Evolutionary conservation across 352 stramenopile genomes (phyloP), one percentile per base, ranked within the genome.

Genomic region (Pythium coloratum): DNA sequence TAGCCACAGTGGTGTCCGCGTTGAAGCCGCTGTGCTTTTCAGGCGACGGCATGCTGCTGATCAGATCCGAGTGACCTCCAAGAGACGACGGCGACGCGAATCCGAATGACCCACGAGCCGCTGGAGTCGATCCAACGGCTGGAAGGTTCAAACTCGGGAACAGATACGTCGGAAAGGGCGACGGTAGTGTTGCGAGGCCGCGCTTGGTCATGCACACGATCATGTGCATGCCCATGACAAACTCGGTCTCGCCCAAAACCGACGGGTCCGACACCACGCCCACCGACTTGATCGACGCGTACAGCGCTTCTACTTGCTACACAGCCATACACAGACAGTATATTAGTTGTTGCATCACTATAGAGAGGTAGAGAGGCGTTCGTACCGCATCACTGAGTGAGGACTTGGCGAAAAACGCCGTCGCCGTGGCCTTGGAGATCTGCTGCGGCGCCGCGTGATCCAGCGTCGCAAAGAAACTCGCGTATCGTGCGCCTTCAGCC

Each of bases 131-230:
- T 12, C 46, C 46, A 18, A 32, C 20, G 6, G 69, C 68, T 5
- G 77, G 67, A 42, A 89, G 61, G n/a, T 82, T 66, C 18, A 93
- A 61, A 8, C 77, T 81, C 6, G 83, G 82, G 66, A 93, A 93
- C 38, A 91, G 58, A 26, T 89, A 87, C 6, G 49, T 76, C 13
- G 82, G 81, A 46, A 91, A 88, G 3, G 57, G 67, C 13, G 67
- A 33, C 7, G 85, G 82, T 42, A 93, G 70, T 40, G 67, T 69
- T 0, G 66, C 63, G n/a, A 91, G 69, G 49, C 72, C 82, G 34
- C 85, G 82, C 66, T 91, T 91, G 28, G 85, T 91, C 57, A 85
- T 81, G 62, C 85, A 93, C 69, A 91, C 78, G 55, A 93, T 91
- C 18, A 93, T 71, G 71, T 93, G 85, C 85, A 93, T 93, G 38